Evolutionary conservation across 78 protist genomes (phyloP).

Genomic region (Dictyostelium purpureum): DNA sequence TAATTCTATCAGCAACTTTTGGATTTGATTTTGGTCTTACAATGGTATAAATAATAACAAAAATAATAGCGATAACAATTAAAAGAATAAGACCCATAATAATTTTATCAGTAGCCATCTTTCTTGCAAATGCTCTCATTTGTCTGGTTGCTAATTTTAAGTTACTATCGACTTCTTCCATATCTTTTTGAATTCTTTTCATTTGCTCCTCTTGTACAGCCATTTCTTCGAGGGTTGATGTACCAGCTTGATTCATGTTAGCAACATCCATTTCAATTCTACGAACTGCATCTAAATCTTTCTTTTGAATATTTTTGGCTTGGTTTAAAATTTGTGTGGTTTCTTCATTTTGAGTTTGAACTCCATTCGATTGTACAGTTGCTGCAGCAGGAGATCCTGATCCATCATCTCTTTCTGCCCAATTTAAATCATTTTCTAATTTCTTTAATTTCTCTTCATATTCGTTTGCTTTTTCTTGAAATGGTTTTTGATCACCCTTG

Average conservation of each 20-base stretch:
- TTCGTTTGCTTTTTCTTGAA: conserved; percentile 15
- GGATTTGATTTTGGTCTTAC: conserved; percentile 58
- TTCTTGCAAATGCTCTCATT: conserved; percentile 86
- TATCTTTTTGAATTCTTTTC: conserved; percentile 22
- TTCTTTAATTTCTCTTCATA: conserved; percentile 46
- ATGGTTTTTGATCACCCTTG: conserved; percentile 34
- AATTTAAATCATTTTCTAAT: conserved; percentile 58
- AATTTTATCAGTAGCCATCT: conserved; percentile 88
- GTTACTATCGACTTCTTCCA: conserved; percentile 81
- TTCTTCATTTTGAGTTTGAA: conserved; percentile 23
- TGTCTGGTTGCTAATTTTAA: conserved; percentile 78
- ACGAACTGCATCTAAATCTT: conserved; percentile 15
- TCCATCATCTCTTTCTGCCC: conserved; percentile 58
- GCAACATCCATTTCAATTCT: conserved; percentile 15
- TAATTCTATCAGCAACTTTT: no score
- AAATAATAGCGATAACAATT: conserved; percentile 78
- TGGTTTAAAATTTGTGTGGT: conserved; percentile 40
- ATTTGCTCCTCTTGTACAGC: conserved; percentile 53
- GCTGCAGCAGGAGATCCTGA: background rate
- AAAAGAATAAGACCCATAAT: conserved; percentile 79
- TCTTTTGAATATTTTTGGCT: conserved; percentile 44
- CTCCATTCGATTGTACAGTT: background rate
- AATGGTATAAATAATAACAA: conserved; percentile 43
- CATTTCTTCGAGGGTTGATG: conserved; percentile 55
- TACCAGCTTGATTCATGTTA: conserved; percentile 15